These are phyloP conservation scores for Rubroboletus pulcherrimus DNA, from an alignment of 768 basidiomycete genomes.

Conservation along the genomic window DNA sequence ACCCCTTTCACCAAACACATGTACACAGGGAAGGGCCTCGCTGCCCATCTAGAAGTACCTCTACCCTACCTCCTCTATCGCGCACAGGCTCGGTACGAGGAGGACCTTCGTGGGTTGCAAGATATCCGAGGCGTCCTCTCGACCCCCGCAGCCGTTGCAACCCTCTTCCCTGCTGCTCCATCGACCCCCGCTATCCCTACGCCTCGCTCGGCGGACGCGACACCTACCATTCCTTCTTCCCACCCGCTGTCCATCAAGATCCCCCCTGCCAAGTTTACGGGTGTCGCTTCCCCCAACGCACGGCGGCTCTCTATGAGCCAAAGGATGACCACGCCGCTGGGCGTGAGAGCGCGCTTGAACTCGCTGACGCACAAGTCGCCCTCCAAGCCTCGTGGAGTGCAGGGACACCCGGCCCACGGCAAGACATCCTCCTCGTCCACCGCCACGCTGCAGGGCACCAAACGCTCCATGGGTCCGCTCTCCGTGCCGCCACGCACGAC, in stretches of 20 bases:
- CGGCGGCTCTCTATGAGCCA: constrained; percentile 37
- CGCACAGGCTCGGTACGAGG: constrained; percentile 79
- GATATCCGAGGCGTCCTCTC: constrained; percentile 59
- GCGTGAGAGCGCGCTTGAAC: constrained; percentile 67
- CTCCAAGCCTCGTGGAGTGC: constrained; percentile 30
- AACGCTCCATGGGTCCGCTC: constrained; percentile 25
- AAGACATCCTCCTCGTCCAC: constrained; percentile 68
- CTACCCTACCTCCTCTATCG: constrained; percentile 82
- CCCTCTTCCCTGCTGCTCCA: constrained; percentile 25
- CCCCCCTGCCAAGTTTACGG: constrained; percentile 10
- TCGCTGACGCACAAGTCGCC: constrained; percentile 56
- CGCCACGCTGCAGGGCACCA: constrained; percentile 57
- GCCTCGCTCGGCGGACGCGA: constrained; percentile 14
- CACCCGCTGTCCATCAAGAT: constrained; percentile 27
- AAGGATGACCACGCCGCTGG: constrained; percentile 52
- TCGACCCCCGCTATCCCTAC: constrained; percentile 8
- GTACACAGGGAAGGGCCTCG: constrained; percentile 73
- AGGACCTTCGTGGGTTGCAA: constrained; percentile 76
- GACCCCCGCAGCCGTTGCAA: constrained; percentile 38
- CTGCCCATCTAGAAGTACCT: constrained; percentile 74
- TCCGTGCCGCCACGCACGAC: constrained; percentile 36
- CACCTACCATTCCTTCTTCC: constrained; percentile 11
- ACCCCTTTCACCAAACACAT: neutral
- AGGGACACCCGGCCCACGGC: constrained; percentile 17
- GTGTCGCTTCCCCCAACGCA: constrained; percentile 5